Conservation (phyloP, 768 basidiomycete species). For the Podaxis sp. region DNA sequence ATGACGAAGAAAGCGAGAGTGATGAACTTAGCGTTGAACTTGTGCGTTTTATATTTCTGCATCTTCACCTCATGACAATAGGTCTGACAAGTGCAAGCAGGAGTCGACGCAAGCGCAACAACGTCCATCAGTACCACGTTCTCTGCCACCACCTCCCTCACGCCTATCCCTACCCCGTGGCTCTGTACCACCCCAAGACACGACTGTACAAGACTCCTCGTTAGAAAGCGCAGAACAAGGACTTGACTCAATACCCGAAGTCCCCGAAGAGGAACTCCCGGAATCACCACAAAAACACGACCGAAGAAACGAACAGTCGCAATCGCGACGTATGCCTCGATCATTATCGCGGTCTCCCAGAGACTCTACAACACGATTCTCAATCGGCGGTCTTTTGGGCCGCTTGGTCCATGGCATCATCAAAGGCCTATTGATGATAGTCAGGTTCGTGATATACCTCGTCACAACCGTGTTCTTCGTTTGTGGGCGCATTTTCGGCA, state of each 20-base stretch:
- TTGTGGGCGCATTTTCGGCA: conserved; percentile 46
- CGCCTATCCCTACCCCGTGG: conserved; percentile 36
- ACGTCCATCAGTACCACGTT: conserved; percentile 19
- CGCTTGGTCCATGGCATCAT: conserved; percentile 29
- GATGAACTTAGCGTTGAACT: conserved; percentile 38
- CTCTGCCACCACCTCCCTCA: conserved; percentile 26
- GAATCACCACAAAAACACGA: conserved; percentile 18
- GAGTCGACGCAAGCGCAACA: conserved; percentile 8
- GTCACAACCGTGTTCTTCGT: conserved; percentile 35
- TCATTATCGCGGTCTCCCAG: conserved; percentile 17
- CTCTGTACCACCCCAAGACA: conserved; percentile 38
- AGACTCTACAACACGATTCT: conserved; percentile 22
- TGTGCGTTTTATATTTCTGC: conserved; percentile 18
- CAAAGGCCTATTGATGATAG: conserved; percentile 17
- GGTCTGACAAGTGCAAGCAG: not conserved
- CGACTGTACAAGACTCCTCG: conserved; percentile 29
- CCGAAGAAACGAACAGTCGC: conserved; percentile 17
- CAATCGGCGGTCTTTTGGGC: conserved; percentile 42
- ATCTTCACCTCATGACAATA: not conserved
- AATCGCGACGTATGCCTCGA: conserved; percentile 28
- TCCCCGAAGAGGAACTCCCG: conserved; percentile 43
- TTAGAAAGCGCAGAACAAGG: conserved; percentile 44
- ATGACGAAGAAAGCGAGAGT: conserved; percentile 47
- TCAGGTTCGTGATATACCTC: conserved; percentile 24
- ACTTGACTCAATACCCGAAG: conserved; percentile 61